Evolutionary conservation across 2,329 filamentous ascomycete genomes (phyloP).

Genomic region (Eutypella sp.): DNA sequence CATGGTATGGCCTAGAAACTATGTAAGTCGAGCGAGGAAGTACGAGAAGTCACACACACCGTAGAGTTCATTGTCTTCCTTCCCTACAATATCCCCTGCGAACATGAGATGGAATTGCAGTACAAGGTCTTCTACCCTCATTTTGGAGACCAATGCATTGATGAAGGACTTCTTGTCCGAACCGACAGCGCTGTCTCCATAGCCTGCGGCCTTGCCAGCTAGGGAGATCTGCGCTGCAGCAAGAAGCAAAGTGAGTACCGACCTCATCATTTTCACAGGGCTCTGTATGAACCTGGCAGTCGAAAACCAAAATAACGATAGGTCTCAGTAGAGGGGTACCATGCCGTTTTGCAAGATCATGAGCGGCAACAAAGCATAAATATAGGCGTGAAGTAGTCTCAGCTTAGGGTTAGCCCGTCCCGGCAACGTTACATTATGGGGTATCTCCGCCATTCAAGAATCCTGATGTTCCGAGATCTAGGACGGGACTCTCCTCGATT

Average conservation of each 20-base stretch:
- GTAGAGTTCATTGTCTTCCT: slow-evolving; percentile 34
- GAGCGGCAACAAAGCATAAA: too few species aligned
- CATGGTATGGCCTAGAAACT: slow-evolving; percentile 27
- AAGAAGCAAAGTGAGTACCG: background rate
- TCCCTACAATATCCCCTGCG: slow-evolving; percentile 35
- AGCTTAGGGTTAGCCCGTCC: background rate
- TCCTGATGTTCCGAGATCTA: too few species aligned
- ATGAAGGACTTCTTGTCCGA: slow-evolving; percentile 21
- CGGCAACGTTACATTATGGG: background rate
- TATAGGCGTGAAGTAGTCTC: too few species aligned
- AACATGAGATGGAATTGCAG: slow-evolving; percentile 41
- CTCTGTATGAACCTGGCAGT: too few species aligned
- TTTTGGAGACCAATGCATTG: slow-evolving; percentile 23
- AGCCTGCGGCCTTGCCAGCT: background rate
- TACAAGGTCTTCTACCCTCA: slow-evolving; percentile 29
- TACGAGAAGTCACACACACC: slow-evolving; percentile 13
- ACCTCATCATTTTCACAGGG: too few species aligned
- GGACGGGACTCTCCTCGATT: too few species aligned
- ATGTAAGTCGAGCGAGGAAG: slow-evolving; percentile 7
- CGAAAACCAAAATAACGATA: too few species aligned
- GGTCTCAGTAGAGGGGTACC: too few species aligned
- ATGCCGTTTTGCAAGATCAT: too few species aligned
- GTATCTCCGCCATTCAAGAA: background rate
- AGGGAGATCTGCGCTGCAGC: background rate
- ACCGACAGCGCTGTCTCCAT: background rate